A percentile compares a stretch with the other conserved stretches of the same genome.
Evolutionary conservation across 2,329 filamentous ascomycete genomes (phyloP).

Genomic region (Fusarium dlaminii): DNA sequence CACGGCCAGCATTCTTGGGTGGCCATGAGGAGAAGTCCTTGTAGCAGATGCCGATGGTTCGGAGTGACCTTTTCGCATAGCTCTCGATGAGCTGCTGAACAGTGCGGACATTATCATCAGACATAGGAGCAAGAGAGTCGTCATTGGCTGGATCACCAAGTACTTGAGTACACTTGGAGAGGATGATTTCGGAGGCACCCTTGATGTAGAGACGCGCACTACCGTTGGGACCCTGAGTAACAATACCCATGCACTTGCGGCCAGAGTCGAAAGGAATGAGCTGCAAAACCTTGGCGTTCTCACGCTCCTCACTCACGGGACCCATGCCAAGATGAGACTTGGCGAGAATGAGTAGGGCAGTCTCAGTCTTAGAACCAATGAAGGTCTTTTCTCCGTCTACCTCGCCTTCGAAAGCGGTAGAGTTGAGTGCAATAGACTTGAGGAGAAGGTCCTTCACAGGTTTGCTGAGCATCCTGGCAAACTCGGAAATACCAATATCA

Average conservation of each 20-base stretch:
- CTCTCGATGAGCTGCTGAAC: slow-evolving; percentile 75
- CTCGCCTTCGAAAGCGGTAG: slow-evolving; percentile 80
- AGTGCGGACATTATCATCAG: slow-evolving; percentile 62
- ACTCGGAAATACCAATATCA: slow-evolving; percentile 57
- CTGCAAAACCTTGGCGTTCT: slow-evolving; percentile 68
- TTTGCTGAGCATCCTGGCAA: slow-evolving; percentile 56
- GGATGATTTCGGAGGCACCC: slow-evolving; percentile 72
- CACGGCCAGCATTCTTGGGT: slow-evolving; percentile 67
- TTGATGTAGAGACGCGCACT: slow-evolving; percentile 68
- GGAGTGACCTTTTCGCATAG: slow-evolving; percentile 82
- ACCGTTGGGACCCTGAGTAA: slow-evolving; percentile 62
- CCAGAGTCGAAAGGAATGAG: slow-evolving; percentile 80
- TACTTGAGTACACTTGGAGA: slow-evolving; percentile 63
- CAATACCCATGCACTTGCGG: slow-evolving; percentile 76
- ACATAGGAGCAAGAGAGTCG: slow-evolving; percentile 55
- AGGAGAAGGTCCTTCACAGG: slow-evolving; percentile 63
- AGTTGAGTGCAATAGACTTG: slow-evolving; percentile 72
- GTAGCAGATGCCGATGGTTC: slow-evolving; percentile 86
- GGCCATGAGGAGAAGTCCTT: slow-evolving; percentile 89
- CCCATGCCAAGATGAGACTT: slow-evolving; percentile 74
- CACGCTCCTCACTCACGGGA: slow-evolving; percentile 70
- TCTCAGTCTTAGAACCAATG: slow-evolving; percentile 82
- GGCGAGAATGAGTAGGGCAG: slow-evolving; percentile 76
- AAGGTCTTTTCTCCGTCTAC: slow-evolving; percentile 73
- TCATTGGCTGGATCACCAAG: slow-evolving; percentile 60